Base-by-base conservation (phyloP, 2,329 filamentous ascomycete species). In the Fusarium sacchari region DNA sequence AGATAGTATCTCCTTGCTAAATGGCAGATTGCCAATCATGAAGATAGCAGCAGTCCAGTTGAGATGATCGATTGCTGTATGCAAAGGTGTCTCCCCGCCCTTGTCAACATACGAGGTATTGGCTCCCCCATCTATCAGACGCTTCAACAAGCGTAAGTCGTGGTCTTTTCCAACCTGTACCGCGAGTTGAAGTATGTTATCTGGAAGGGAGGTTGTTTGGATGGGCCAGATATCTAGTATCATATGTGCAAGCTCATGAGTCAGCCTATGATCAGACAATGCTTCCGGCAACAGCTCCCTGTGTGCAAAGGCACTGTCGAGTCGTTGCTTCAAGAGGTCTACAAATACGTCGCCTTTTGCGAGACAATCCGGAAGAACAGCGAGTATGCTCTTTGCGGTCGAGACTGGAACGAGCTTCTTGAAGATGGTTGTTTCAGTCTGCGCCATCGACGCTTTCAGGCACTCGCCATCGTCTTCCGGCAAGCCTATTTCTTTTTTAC, bases 21-120 rank as follows among this genome's bases (percentile, higher is more conserved):
- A 20, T 1, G n/a, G 2, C 0, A 52, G 0, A 15, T 1, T 52
- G 0, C 3, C 2, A 6, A 52, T 4, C 8, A 52, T 6, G 3
- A 26, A 52, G 3, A 9, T 3, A 2, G 30, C 4, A 3, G 47
- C n/a, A 1, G 12, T 0, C 47, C 47, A 52, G 3, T 52, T 52
- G 17, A 36, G 10, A 14, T 24, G 17, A 7, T 26, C 6, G 5
- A 52, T 26, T 26, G 47, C 47, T 4, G 9, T 11, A 20, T 52
- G n/a, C 2, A 50, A 20, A 3, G 24, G 6, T 1, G 47, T 36
- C 6, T 11, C 3, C 0, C 17, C 47, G 9, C 7, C 30, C 0
- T 3, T 12, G 17, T 34, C n/a, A 8, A 6, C 13, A 20, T 36
- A 26, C 24, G 30, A 34, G 8, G 30, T 36, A 8, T 34, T 52